Base-by-base conservation (phyloP, 768 basidiomycete genomes). In the Suillus placidus region DNA sequence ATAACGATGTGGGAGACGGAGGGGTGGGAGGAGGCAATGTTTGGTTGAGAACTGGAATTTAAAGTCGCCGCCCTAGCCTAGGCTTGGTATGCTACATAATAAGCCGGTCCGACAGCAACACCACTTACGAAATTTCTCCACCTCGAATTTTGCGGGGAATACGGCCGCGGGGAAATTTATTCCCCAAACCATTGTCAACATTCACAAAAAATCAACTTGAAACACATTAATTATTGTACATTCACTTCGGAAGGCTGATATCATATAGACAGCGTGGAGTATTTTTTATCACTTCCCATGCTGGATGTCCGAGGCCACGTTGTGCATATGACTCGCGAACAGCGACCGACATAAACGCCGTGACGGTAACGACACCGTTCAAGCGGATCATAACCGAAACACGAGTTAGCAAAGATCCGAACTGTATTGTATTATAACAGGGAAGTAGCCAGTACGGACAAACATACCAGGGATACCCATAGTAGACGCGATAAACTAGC, bases 401-500 rank as follows among this genome's bases (percentile, higher is more conserved):
- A 60, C 38, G 60, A 64, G 38, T 30, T 51, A 51, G 60, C 61
- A 60, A 61, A 38, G 60, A 67, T 73, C 72, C 71, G 67, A 66
- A 43, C 32, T 64, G 62, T 58, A 64, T 66, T 2, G 61, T 71
- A 73, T 75, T 76, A 73, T 66, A 69, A 73, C 73, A 71, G 63
- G 47, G 65, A 64, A 62, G 63, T 60, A 68, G 64, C 64, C 57
- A 51, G 52, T 61, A 61, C 61, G 64, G 61, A 65, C 71, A 67
- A 63, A 71, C 70, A 72, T 66, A 70, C 70, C 67, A 70, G 54
- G 54, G 52, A 66, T 71, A 74, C 66, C 70, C 75, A 72, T 77
- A 77, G 71, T 77, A 72, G 70, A 76, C 68, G 71, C 74, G 68
- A 73, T 78, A 77, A 78, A 66, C 76, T 77, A 77, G 65, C 35